Conservation (phyloP, 805 yeast genomes). For the Priceomyces medius region DNA sequence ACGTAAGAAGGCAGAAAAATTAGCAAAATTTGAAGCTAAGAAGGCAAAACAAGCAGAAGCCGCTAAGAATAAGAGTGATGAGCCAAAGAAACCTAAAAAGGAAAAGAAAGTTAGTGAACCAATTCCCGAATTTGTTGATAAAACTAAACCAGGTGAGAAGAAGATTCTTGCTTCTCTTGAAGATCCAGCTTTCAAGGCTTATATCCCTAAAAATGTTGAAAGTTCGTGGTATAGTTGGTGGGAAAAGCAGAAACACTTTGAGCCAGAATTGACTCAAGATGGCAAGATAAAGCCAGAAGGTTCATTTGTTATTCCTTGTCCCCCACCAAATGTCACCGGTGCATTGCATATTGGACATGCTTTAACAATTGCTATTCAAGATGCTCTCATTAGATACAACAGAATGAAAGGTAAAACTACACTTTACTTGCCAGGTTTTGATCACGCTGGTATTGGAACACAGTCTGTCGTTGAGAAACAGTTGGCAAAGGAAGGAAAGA, state of each 20-base stretch:
- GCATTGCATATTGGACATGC: constrained; percentile 99
- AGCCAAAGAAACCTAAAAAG: constrained; percentile 61
- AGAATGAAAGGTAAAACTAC: constrained; percentile 97
- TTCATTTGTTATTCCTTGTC: constrained; percentile 89
- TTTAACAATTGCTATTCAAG: constrained; percentile 91
- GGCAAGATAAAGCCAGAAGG: constrained; percentile 84
- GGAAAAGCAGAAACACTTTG: constrained; percentile 82
- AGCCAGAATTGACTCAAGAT: constrained; percentile 76
- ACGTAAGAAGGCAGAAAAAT: constrained; percentile 81
- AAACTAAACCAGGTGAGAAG: constrained; percentile 86
- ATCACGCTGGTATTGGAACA: constrained; percentile 98
- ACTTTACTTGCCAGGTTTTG: constrained; percentile 92
- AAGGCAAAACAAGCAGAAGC: constrained; percentile 58
- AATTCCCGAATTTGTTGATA: constrained; percentile 81
- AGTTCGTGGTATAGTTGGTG: constrained; percentile 99
- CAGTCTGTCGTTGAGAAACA: constrained; percentile 98
- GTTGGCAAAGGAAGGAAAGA: constrained; percentile 81
- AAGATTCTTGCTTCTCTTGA: constrained; percentile 83
- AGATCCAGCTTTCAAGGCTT: constrained; percentile 91
- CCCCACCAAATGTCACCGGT: constrained; percentile 99
- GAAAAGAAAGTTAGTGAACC: constrained; percentile 69
- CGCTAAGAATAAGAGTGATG: constrained; percentile 40
- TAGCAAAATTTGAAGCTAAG: constrained; percentile 85
- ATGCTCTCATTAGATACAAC: constrained; percentile 86
- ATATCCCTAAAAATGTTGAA: constrained; percentile 89